These are phyloP conservation scores for Chaetomium tenue DNA, from an alignment of 495 filamentous ascomycete genomes.

Conservation along the genomic window DNA sequence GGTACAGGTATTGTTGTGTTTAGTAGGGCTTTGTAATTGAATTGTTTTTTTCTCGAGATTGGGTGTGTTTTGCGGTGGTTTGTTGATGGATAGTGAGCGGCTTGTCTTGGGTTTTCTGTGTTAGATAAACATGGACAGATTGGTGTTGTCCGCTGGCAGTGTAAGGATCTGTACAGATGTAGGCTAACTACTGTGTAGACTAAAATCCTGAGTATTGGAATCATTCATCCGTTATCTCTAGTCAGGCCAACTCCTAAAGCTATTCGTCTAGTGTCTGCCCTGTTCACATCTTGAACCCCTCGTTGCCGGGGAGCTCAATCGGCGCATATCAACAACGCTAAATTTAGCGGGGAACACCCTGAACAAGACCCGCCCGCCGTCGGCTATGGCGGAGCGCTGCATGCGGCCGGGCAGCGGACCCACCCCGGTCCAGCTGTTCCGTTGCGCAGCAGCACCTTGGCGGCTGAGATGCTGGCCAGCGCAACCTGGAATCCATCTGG, in stretches of 20 bases:
- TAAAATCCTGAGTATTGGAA: no score
- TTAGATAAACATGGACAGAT: no score
- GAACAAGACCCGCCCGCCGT: background rate
- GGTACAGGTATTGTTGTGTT: background rate
- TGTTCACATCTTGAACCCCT: no score
- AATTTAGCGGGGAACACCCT: background rate
- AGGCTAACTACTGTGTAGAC: no score
- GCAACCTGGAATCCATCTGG: background rate
- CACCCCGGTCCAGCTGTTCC: background rate
- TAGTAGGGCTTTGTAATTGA: slow-evolving; percentile 12
- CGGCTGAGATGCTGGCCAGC: slow-evolving; percentile 3
- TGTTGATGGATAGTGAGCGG: no score
- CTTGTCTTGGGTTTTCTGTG: no score
- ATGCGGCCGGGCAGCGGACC: background rate
- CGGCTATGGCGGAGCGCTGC: background rate
- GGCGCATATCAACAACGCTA: background rate
- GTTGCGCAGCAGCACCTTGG: slow-evolving; percentile 7
- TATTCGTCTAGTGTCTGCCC: no score
- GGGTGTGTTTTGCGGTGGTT: no score
- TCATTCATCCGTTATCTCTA: no score
- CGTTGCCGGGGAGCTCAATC: background rate
- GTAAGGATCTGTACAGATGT: no score
- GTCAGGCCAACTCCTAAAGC: no score
- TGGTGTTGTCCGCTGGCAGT: no score
- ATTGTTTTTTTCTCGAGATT: background rate